A percentile compares a stretch with the other conserved stretches of the same genome.
Evolutionary conservation across 371 early-diverging fungal genomes (phyloP).

Genomic region (Nematocida sp.): DNA sequence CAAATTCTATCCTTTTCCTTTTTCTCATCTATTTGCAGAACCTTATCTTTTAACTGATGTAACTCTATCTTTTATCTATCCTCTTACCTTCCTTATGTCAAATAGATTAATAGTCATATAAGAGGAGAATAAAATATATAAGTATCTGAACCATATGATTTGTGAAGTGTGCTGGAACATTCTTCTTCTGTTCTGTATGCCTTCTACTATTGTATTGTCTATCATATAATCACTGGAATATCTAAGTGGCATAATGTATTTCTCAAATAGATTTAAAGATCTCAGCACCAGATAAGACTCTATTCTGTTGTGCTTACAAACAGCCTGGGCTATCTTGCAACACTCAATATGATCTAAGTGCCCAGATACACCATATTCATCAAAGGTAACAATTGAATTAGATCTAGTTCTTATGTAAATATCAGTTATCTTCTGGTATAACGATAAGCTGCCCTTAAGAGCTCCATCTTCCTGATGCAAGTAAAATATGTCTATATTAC

Average conservation of each 20-base stretch:
- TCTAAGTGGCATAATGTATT: constrained; percentile 66
- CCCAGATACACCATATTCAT: constrained; percentile 76
- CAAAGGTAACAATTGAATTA: constrained; percentile 77
- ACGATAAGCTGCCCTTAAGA: constrained; percentile 33
- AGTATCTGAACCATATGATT: constrained; percentile 83
- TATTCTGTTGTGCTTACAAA: constrained; percentile 38
- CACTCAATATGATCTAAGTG: constrained; percentile 83
- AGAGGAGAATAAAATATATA: constrained; percentile 80
- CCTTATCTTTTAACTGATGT: too few relatives aligned
- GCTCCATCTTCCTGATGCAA: constrained; percentile 51
- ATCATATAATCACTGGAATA: too few relatives aligned
- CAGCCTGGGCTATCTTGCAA: constrained; percentile 70
- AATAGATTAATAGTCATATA: constrained; percentile 69
- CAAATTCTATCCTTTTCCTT: too few relatives aligned
- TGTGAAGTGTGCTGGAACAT: constrained; percentile 79
- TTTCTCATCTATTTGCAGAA: too few relatives aligned
- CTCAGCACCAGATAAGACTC: constrained; percentile 65
- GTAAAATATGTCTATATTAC: constrained; percentile 24
- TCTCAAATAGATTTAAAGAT: constrained; percentile 69
- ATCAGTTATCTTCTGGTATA: constrained; percentile 27
- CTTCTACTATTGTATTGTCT: constrained; percentile 66
- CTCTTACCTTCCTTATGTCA: too few relatives aligned
- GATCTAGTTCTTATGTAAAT: constrained; percentile 17
- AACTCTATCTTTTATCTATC: too few relatives aligned
- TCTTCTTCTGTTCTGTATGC: constrained; percentile 67